phyloP scores from a whole-genome alignment of 2,329 filamentous ascomycete genomes.

The Cladosporium velox region DNA sequence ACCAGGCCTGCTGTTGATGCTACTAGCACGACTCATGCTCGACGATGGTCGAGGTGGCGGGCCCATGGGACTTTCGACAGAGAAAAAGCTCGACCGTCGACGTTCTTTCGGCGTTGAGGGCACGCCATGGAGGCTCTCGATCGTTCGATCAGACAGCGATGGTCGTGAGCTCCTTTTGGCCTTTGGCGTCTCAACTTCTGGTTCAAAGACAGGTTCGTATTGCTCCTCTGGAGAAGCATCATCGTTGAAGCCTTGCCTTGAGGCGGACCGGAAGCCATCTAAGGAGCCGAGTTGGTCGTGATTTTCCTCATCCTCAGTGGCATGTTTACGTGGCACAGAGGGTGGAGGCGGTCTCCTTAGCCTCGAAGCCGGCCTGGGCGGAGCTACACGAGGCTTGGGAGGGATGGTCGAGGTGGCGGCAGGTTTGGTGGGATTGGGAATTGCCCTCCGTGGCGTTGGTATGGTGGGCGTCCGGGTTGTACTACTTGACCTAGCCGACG shows the following conservation, averaged over 20 bases:
- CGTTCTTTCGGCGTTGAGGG: conserved; percentile 74
- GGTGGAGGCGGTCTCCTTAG: conserved; percentile 18
- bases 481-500: conserved; percentile 12
- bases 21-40: conserved; percentile 54
- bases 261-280: conserved; percentile 46
- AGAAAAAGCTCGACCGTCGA: conserved; percentile 73
- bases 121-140: conserved; percentile 77
- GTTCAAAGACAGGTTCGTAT: conserved; percentile 14
- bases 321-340: neutral
- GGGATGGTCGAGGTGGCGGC: conserved; percentile 10
- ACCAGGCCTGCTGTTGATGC: conserved; percentile 50
- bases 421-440: conserved; percentile 23
- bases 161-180: conserved; percentile 45
- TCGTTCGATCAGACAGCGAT: conserved; percentile 79
- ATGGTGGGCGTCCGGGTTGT: conserved; percentile 11
- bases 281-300: conserved; percentile 47
- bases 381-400: conserved; percentile 14
- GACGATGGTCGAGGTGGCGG: conserved; percentile 66
- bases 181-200: conserved; percentile 12
- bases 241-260: conserved; percentile 37
- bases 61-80: conserved; percentile 58
- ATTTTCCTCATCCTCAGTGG: conserved; percentile 33
- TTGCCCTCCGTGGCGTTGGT: conserved; percentile 18
- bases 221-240: conserved; percentile 13
- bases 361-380: conserved; percentile 9